These are phyloP conservation scores for Ascochyta clinopodiicola DNA, from an alignment of 2,329 filamentous ascomycete genomes.

Conservation along the genomic window DNA sequence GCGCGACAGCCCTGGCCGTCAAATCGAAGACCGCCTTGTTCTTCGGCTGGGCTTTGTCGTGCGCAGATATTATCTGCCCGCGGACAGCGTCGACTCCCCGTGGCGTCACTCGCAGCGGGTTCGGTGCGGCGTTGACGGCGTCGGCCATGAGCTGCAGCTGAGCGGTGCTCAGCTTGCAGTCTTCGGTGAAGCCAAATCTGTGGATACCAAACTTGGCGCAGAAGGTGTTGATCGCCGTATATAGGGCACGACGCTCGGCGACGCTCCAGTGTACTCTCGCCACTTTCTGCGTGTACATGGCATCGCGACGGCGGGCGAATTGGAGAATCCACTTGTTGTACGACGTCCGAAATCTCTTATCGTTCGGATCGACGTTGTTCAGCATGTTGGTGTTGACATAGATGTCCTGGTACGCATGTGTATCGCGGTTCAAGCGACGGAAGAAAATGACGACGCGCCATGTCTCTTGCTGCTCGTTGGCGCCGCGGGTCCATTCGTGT, in stretches of 20 bases:
- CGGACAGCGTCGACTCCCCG: constrained; percentile 16
- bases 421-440: constrained; percentile 10
- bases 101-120: background rate
- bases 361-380: constrained; percentile 12
- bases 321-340: constrained; percentile 27
- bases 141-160: constrained; percentile 11
- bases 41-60: constrained; percentile 10
- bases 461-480: background rate
- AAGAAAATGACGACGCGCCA: constrained; percentile 16
- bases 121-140: constrained; percentile 3
- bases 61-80: constrained; percentile 17
- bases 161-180: background rate
- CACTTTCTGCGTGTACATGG: constrained; percentile 3
- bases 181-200: constrained; percentile 6
- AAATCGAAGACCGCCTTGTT: constrained; percentile 14
- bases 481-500: constrained; percentile 9
- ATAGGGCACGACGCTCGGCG: constrained; percentile 14
- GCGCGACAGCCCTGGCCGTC: background rate
- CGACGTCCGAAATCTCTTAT: background rate
- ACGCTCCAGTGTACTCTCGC: constrained; percentile 11
- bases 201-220: constrained; percentile 8
- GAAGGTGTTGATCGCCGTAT: constrained; percentile 13
- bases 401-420: constrained; percentile 8
- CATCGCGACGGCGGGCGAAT: constrained; percentile 16
- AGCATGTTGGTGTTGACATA: constrained; percentile 12